A percentile compares a stretch with the other conserved stretches of the same genome.
phyloP scores from a whole-genome alignment of 192 early-diverging fungal genomes.

The Pilobolus umbonatus region DNA sequence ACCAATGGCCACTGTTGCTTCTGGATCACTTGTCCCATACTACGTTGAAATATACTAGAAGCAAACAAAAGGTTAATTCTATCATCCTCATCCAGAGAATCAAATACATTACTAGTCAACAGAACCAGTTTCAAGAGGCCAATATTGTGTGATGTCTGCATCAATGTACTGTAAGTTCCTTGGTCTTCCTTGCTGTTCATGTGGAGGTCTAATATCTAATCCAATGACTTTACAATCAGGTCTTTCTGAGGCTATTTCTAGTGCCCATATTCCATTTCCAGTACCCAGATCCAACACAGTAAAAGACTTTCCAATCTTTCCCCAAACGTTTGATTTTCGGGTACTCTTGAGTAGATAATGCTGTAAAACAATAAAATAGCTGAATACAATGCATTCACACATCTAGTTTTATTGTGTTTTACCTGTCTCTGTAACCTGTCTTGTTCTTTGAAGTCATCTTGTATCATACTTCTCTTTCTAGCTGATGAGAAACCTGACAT shows the following conservation, averaged over 20 bases:
- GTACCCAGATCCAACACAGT: constrained; percentile 31
- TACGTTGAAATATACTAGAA: constrained; percentile 32
- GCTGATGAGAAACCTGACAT: constrained; percentile 12
- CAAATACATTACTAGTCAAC: constrained; percentile 34
- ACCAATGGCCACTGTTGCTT: constrained; percentile 25
- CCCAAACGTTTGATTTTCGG: constrained; percentile 32
- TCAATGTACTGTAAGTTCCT: constrained; percentile 23
- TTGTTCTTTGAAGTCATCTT: constrained; percentile 23
- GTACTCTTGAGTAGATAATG: constrained; percentile 34
- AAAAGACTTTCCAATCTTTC: background rate
- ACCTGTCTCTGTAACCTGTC: constrained; percentile 35
- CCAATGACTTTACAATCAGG: constrained; percentile 22
- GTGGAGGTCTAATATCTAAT: constrained; percentile 22
- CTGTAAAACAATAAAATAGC: constrained; percentile 6
- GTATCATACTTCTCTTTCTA: constrained; percentile 11
- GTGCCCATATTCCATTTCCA: constrained; percentile 36
- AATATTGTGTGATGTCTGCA: constrained; percentile 22
- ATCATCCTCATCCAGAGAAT: too few relatives aligned
- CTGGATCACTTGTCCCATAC: constrained; percentile 17
- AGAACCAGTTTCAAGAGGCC: constrained; percentile 26
- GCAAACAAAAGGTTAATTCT: too few relatives aligned
- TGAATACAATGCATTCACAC: background rate
- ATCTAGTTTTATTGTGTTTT: background rate
- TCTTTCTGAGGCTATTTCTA: constrained; percentile 29
- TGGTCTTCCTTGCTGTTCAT: constrained; percentile 19